Evolutionary conservation across 129 eudicot genomes (phyloP), one percentile per base, ranked within the genome.

Genomic region (Tanacetum coccineum): DNA sequence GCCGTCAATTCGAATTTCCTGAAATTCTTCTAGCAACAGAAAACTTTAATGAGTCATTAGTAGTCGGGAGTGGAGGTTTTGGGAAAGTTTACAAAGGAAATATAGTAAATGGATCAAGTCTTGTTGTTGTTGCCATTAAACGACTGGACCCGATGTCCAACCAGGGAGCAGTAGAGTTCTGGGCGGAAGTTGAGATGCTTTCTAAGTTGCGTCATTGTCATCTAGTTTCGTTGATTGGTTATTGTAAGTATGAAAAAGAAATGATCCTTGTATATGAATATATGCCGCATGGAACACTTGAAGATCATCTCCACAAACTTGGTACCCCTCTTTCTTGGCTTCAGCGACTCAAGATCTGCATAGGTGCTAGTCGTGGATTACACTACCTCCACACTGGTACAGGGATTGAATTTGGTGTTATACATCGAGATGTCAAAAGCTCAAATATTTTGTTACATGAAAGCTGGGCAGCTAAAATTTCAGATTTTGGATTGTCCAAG

Each of bases 341-440:
- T 22, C 74, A 72, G 15, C 78, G 78, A 6, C 78, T 72, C 47
- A 53, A 66, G 47, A 61, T 78, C 4, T 60, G 78, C 66, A 52
- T 62, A 13, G 82, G 82, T 30, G 71, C 66, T 1, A 74, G 70
- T 13, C 56, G 74, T 2, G 82, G 78, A 26, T 61, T 78, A 49
- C 54, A 72, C 20, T 73, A 72, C 59, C 78, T 78, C 18, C 82
- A 78, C 51, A 66, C 75, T 4, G 78, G 78, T 30, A 60, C 67
- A 0, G 57, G 78, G 9, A 59, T 64, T 56, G 60, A 52, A 8
- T 14, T 59, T 19, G 66, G 78, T 32, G 49, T 73, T 6, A 73
- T 79, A 55, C 82, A 79, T 51, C 67, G 57, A 14, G 74, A 70
- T 49, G 64, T 70, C 45, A 70, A 70, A 39, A 58, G 66, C 17